Evolutionary conservation across 1,139 yeast genomes (phyloP).

Genomic region (Pneumocystis oryctolagi): DNA sequence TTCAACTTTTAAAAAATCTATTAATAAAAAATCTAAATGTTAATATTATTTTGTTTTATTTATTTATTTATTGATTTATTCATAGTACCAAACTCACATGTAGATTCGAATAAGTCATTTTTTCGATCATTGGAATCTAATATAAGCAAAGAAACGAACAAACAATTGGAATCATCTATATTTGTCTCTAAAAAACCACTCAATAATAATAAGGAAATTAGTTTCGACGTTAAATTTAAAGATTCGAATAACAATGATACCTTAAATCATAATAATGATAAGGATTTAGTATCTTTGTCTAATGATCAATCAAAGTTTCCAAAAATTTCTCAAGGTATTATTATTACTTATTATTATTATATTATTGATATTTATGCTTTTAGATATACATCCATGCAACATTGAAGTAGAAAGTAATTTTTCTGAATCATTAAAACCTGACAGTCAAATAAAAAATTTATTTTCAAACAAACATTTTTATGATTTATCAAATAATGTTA

Average conservation of each 20-base stretch:
- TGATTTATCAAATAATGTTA: neutral
- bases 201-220: neutral
- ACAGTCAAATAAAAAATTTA: neutral
- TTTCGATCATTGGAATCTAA: neutral
- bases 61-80: neutral
- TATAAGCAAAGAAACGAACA: neutral
- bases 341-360: neutral
- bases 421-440: neutral
- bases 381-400: neutral
- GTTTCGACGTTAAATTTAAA: neutral
- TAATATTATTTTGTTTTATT: neutral
- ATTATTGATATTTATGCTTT: neutral
- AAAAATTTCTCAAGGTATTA: neutral
- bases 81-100: neutral
- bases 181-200: neutral
- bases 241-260: neutral
- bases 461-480: neutral
- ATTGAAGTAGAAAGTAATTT: neutral
- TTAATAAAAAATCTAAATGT: neutral
- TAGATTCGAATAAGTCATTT: neutral
- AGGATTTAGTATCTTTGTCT: neutral
- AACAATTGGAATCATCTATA: neutral
- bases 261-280: neutral
- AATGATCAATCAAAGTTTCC: neutral
- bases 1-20: neutral